These are phyloP conservation scores for Delitschia confertaspora DNA, from an alignment of 495 filamentous ascomycete species.

Conservation along the genomic window DNA sequence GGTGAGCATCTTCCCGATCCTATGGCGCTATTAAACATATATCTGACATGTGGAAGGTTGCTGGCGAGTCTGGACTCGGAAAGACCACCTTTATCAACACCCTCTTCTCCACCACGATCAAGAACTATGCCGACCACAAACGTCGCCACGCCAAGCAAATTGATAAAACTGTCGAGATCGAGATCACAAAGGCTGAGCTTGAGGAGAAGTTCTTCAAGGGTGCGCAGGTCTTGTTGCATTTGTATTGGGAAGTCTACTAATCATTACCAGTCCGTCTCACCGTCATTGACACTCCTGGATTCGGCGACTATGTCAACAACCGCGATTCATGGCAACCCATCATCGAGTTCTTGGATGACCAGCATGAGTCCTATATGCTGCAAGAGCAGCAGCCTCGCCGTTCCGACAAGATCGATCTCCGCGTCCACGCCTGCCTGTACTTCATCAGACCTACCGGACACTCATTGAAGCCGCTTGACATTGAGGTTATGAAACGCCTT, in stretches of 20 bases:
- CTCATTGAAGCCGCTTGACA: slow-evolving; percentile 96
- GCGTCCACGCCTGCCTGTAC: slow-evolving; percentile 96
- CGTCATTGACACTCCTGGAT: slow-evolving; percentile 97
- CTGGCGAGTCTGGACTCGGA: slow-evolving; percentile 95
- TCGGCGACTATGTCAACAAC: slow-evolving; percentile 99
- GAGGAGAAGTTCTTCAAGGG: slow-evolving; percentile 99
- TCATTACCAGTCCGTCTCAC: slow-evolving; percentile 73
- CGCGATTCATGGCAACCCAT: slow-evolving; percentile 99
- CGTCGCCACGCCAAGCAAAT: slow-evolving; percentile 97
- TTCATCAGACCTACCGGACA: slow-evolving; percentile 98
- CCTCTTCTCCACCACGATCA: slow-evolving; percentile 98
- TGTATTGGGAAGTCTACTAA: slow-evolving; percentile 22
- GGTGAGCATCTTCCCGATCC: slow-evolving; percentile 45
- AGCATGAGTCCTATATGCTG: slow-evolving; percentile 99
- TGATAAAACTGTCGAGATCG: slow-evolving; percentile 98
- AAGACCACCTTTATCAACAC: slow-evolving; percentile 99
- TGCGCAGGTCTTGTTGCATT: slow-evolving; percentile 36
- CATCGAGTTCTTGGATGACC: slow-evolving; percentile 98
- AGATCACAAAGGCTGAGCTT: slow-evolving; percentile 98
- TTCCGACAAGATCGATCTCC: slow-evolving; percentile 96
- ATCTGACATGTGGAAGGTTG: slow-evolving; percentile 53
- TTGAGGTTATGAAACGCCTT: slow-evolving; percentile 98
- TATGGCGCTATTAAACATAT: not conserved
- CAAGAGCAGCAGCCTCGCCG: slow-evolving; percentile 98
- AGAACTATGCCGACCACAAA: slow-evolving; percentile 99